Base-by-base conservation (phyloP, 371 early-diverging fungal species). In the Actinomortierella wolfii region DNA sequence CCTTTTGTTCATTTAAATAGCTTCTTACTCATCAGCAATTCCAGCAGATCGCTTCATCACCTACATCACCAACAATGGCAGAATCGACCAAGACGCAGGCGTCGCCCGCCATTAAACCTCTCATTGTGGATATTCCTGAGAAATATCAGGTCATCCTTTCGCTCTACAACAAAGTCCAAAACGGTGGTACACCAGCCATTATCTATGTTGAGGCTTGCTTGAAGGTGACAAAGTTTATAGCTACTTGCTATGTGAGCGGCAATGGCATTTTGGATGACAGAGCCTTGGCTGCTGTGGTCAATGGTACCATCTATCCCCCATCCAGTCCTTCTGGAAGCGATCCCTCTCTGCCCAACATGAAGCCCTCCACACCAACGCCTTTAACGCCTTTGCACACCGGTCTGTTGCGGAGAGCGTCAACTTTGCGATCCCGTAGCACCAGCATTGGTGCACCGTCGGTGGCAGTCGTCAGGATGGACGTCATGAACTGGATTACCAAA, bases 121-220 rank as follows among this genome's bases (percentile, higher is more conserved):
- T 81, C 17, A 55, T 81, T 24, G 46, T 77, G 9, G 83, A 86
- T 49, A 79, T 85, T 9, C 76, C 82, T 1, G 80, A 83, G 29
- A 79, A 81, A 39, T 87, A 86, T 56, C 61, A 68, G 13, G 56
- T 59, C 1, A 56, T 85, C 11, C 44, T 83, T 18, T 63, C 67
- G 11, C 64, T 81, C 24, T 87, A 87, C 63, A 60, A 56, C 21
- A 83, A 77, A 61, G 82, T 83, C 3, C 67, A 69, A 20, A 70
- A 73, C 57, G 66, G 62, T 46, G 61, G 50, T 2, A 51, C 73
- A 13, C 73, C 73, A 2, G 55, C 73, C 21, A 71, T 71, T 23
- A 68, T 86, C 1, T 74, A 77, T 24, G 75, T 78, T 7, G 64
- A 67, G 40, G 83, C 83, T 3, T 80, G 80, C 45, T 54, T 86